Base-by-base conservation (phyloP, 257 asterid genomes). In the Nicotiana noctiflora region DNA sequence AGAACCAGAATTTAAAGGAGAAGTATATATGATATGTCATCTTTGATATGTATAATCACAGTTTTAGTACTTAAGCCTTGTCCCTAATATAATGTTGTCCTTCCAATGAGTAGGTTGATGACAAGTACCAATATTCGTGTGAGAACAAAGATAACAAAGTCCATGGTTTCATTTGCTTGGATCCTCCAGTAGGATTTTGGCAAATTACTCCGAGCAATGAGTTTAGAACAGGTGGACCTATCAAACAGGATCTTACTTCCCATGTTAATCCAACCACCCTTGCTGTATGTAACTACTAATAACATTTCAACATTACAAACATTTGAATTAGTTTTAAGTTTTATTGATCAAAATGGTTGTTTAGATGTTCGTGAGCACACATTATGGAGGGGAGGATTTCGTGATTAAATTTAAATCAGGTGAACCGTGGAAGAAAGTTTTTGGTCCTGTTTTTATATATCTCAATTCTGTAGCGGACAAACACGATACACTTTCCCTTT, bases 181-280 rank as follows among this genome's bases (percentile, higher is more conserved):
- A 86, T 40, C 95, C 98, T 15, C 83, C 93, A 4, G 88, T 91
- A 1, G 98, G 98, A 37, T 91, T 94, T 85, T 94, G 98, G 98
- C 94, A 89, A 79, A 89, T 94, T 65, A 90, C 96, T 14, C 98
- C 98, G 2, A 93, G 97, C 82, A 90, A 93, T 13, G 98, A 93
- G 90, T 93, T 89, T 67, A 89, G 97, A 40, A 85, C 98, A 0
- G 98, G 98, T 6, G 98, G 98, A 14, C 98, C 98, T 53, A 80
- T 85, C 89, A 94, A 94, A 76, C 98, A 94, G 81, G 94, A 93
- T 44, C 98, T 94, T 57, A 92, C 97, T 51, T 94, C 98, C 84
- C 98, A 94, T 81, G 98, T 93, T 79, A 95, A 95, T 76, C 98
- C 98, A 59, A 92, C 98, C 25, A 88, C 91, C 8, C 86, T 92